phyloP scores from a whole-genome alignment of 305 asterid genomes.

The Coffea humblotiana region DNA sequence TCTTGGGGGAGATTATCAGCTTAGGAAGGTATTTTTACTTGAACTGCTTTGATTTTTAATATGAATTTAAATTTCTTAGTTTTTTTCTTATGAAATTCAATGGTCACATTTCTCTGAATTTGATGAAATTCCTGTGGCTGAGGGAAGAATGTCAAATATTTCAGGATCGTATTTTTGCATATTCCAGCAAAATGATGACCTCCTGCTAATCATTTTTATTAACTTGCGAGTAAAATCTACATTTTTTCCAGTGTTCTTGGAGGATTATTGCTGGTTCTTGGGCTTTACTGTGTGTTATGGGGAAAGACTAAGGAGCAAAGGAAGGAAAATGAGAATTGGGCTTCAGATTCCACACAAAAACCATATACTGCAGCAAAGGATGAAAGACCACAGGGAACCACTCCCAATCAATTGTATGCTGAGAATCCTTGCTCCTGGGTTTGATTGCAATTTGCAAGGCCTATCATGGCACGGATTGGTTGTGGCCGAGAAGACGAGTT shows the following conservation, averaged over 20 bases:
- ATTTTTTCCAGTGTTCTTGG: constrained; percentile 60
- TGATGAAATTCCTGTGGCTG: neutral
- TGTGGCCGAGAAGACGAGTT: neutral
- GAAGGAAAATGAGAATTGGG: constrained; percentile 23
- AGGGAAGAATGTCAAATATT: no score
- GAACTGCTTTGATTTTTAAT: neutral
- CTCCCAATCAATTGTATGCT: neutral
- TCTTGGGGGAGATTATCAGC: constrained; percentile 70
- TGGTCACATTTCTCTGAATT: neutral
- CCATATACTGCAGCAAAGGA: constrained; percentile 28
- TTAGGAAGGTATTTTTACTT: constrained; percentile 62
- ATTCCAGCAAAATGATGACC: neutral
- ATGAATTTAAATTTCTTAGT: neutral
- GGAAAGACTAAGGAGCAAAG: constrained; percentile 73
- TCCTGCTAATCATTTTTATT: neutral
- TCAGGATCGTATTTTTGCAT: neutral
- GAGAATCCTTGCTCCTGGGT: constrained; percentile 8
- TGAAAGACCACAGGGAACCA: constrained; percentile 13
- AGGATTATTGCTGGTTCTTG: constrained; percentile 65
- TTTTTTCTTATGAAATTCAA: neutral
- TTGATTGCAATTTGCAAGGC: neutral
- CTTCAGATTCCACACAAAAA: constrained; percentile 37
- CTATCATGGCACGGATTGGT: neutral
- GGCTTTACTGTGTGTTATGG: constrained; percentile 81
- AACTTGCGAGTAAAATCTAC: neutral